Conservation (phyloP, 2,329 filamentous ascomycete genomes). For the Pezicula neosporulosa region DNA sequence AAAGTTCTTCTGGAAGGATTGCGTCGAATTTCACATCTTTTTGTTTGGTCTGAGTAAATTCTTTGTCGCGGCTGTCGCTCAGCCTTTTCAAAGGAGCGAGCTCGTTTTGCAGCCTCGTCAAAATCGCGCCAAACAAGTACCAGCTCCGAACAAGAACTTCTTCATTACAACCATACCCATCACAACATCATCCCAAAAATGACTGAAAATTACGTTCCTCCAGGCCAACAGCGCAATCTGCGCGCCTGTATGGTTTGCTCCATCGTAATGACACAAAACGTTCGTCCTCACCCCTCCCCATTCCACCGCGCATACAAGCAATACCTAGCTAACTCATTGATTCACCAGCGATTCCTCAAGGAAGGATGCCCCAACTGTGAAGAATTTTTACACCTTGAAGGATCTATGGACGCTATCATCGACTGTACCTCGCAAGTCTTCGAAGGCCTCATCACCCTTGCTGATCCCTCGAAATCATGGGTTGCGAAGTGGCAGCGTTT, state of each 20-base stretch:
- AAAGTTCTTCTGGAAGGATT: neutral
- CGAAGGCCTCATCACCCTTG: conserved; percentile 84
- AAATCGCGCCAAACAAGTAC: neutral
- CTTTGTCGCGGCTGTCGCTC: too few relatives aligned
- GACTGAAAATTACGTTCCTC: conserved; percentile 63
- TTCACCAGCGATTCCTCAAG: conserved; percentile 70
- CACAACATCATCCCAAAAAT: conserved; percentile 13
- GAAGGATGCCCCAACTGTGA: conserved; percentile 97
- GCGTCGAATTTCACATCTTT: neutral
- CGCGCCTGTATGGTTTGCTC: conserved; percentile 99
- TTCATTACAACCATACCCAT: neutral
- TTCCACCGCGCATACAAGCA: neutral
- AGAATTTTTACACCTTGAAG: conserved; percentile 78
- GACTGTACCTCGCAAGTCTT: conserved; percentile 96
- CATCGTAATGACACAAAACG: conserved; percentile 78
- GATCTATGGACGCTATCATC: conserved; percentile 76
- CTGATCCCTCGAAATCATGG: conserved; percentile 83
- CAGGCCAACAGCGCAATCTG: conserved; percentile 76
- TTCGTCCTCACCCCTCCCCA: conserved; percentile 36
- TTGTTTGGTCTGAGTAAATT: too few relatives aligned
- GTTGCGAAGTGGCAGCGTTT: conserved; percentile 95
- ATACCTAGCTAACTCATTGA: conserved; percentile 5
- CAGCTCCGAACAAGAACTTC: neutral
- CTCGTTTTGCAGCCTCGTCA: neutral
- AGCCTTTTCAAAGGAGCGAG: too few relatives aligned